Percentiles rank a stretch among this genome's conserved stretches.
Conservation (phyloP, 2,329 filamentous ascomycete species). For the Rhinocladiella similis region DNA sequence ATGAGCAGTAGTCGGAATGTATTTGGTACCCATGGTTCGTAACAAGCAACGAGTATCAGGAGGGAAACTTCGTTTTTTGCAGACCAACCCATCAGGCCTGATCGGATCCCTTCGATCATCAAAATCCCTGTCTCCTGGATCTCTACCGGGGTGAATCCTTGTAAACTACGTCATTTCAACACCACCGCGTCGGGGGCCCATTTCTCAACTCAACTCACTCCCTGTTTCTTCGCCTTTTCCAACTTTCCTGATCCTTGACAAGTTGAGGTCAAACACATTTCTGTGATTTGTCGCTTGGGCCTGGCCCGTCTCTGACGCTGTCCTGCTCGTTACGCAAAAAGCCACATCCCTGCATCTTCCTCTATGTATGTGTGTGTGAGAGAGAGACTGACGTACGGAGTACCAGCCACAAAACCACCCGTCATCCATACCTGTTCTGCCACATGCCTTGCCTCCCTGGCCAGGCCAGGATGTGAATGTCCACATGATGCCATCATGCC, state of each 20-base stretch:
- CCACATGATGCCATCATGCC: constrained; percentile 15
- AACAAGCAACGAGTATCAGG: too few relatives aligned
- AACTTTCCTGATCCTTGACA: too few relatives aligned
- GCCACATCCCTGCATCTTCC: neutral
- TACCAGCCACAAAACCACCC: constrained; percentile 14
- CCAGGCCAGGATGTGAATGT: neutral
- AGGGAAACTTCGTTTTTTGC: too few relatives aligned
- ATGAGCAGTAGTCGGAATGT: too few relatives aligned
- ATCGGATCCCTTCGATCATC: constrained; percentile 5
- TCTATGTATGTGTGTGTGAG: neutral
- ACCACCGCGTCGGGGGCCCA: neutral
- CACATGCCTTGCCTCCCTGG: constrained; percentile 9
- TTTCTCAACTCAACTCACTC: neutral
- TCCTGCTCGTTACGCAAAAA: too few relatives aligned
- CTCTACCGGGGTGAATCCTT: constrained; percentile 3
- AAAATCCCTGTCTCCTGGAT: constrained; percentile 6
- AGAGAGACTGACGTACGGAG: constrained; percentile 5
- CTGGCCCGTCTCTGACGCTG: too few relatives aligned
- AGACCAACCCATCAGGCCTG: too few relatives aligned
- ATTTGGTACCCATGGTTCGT: too few relatives aligned
- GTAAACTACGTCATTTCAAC: constrained; percentile 8
- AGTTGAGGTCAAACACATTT: too few relatives aligned
- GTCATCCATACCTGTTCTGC: constrained; percentile 1
- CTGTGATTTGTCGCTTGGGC: too few relatives aligned
- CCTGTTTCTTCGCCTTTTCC: neutral